phyloP scores from a whole-genome alignment of 257 asterid genomes.

The Anisodus tanguticus region DNA sequence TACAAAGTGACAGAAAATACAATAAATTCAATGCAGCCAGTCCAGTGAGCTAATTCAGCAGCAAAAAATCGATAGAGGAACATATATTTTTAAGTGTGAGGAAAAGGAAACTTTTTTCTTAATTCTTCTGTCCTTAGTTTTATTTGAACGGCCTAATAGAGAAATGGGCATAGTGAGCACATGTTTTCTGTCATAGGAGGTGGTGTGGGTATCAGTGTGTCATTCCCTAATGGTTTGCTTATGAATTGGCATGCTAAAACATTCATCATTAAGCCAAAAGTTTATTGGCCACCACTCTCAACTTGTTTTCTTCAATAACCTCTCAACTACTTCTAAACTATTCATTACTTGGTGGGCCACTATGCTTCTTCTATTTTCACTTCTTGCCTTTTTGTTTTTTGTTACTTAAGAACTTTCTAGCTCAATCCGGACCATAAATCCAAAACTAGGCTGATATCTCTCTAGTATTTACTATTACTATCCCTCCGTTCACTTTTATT shows the following conservation, averaged over 20 bases:
- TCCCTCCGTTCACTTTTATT: no score
- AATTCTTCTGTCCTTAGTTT: not conserved
- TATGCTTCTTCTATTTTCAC: slow-evolving; percentile 18
- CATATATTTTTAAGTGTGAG: not conserved
- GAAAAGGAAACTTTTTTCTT: not conserved
- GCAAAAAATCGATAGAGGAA: not conserved
- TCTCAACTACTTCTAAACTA: slow-evolving; percentile 12
- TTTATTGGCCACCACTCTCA: slow-evolving; percentile 33
- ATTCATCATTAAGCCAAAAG: slow-evolving; percentile 29
- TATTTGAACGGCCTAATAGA: not conserved
- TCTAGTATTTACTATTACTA: no score
- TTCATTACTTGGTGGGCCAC: slow-evolving; percentile 22
- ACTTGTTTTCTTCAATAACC: slow-evolving; percentile 29
- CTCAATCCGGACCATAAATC: not conserved
- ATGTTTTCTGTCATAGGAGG: slow-evolving; percentile 25
- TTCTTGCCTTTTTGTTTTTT: slow-evolving; percentile 22
- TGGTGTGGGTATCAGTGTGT: slow-evolving; percentile 17
- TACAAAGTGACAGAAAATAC: not conserved
- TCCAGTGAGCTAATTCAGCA: not conserved
- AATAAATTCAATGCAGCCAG: not conserved
- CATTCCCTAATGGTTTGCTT: slow-evolving; percentile 28
- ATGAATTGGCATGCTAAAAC: slow-evolving; percentile 34
- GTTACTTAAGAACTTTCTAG: slow-evolving; percentile 5
- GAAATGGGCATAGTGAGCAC: not conserved
- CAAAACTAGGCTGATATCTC: not conserved